phyloP scores from a whole-genome alignment of 208 protist genomes.

The Acanthamoeba lenticulata region DNA sequence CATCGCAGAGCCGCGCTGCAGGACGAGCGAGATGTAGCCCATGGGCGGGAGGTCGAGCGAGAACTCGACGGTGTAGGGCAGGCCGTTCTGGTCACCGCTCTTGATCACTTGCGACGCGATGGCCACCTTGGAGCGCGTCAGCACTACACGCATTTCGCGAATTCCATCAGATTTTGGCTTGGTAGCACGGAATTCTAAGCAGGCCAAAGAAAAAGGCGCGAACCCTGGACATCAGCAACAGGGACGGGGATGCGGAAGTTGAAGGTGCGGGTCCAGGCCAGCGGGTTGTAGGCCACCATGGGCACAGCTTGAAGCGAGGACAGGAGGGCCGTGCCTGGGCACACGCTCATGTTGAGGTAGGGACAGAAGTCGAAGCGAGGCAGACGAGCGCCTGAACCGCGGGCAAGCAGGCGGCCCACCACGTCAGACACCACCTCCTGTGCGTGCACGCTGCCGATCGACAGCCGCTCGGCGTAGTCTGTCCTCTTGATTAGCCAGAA shows the following conservation, averaged over 20 bases:
- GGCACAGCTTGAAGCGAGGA: not conserved
- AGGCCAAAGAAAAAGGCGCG: too few relatives aligned
- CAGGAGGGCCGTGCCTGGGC: not conserved
- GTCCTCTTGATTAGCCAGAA: not conserved
- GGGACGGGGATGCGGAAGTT: slow-evolving; percentile 57
- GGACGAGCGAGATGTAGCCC: slow-evolving; percentile 62
- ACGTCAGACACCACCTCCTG: slow-evolving; percentile 15
- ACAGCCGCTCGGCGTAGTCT: slow-evolving; percentile 46
- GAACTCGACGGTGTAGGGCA: not conserved
- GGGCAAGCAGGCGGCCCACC: not conserved
- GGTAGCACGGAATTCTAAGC: too few relatives aligned
- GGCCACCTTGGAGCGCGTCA: slow-evolving; percentile 1
- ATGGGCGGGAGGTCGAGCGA: slow-evolving; percentile 50
- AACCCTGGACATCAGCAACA: not conserved
- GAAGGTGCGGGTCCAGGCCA: slow-evolving; percentile 44
- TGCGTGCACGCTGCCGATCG: not conserved
- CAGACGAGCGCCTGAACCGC: not conserved
- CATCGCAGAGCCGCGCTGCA: not conserved
- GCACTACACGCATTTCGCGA: not conserved
- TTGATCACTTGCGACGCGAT: not conserved
- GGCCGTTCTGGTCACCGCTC: not conserved
- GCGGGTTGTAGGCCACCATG: slow-evolving; percentile 37
- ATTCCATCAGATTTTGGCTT: too few relatives aligned
- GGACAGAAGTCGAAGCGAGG: slow-evolving; percentile 26
- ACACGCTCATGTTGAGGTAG: slow-evolving; percentile 58